Percentiles rank a stretch among this genome's conserved stretches.
Conservation (phyloP, 192 early-diverging fungal species). For the Oehlia diaphana region DNA sequence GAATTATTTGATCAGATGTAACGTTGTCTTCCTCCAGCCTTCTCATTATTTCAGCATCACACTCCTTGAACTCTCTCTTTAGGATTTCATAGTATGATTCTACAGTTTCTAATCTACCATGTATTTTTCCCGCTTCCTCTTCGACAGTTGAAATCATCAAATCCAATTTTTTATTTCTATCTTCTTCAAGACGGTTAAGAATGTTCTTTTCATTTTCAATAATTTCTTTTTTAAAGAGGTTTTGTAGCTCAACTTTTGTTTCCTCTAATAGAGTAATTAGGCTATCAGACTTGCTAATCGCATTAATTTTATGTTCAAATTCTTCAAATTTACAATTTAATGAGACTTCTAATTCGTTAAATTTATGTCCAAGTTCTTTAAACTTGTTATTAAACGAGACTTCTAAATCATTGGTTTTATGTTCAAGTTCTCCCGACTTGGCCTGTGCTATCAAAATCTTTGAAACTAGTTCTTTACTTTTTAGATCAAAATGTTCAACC, state of each 20-base stretch:
- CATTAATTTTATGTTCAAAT: background rate
- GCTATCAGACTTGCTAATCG: background rate
- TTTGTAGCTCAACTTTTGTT: background rate
- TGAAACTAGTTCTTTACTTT: background rate
- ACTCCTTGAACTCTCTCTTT: background rate
- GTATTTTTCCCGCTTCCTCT: background rate
- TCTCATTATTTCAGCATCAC: background rate
- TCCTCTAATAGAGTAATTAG: background rate
- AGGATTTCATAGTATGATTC: background rate
- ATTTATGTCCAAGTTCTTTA: background rate
- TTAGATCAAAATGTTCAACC: background rate
- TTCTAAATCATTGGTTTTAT: background rate
- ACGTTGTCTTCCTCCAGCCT: background rate
- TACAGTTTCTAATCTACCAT: background rate
- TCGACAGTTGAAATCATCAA: background rate
- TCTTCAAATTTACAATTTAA: background rate
- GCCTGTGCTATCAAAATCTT: background rate
- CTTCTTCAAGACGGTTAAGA: background rate
- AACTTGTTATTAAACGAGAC: background rate
- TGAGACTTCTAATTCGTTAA: background rate
- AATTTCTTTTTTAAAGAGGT: background rate
- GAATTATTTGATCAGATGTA: background rate
- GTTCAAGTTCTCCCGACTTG: background rate
- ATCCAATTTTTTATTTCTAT: background rate
- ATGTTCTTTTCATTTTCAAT: background rate